A percentile compares a stretch with the other conserved stretches of the same genome.
Conservation (phyloP, 192 early-diverging fungal genomes). For the Backusella macrospora region DNA sequence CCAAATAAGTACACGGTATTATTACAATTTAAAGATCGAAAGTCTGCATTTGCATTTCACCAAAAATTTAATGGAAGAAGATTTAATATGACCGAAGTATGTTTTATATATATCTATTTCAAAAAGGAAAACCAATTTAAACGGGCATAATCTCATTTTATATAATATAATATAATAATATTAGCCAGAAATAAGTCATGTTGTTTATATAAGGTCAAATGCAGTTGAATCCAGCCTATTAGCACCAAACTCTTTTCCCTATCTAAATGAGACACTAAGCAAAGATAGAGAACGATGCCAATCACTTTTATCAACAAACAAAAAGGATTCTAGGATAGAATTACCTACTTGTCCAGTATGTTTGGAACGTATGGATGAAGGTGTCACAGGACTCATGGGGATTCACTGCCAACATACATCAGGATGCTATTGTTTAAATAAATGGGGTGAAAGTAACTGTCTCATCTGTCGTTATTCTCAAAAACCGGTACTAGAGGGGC, state of each 20-base stretch:
- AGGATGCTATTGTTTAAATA: constrained; percentile 88
- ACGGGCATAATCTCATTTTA: not conserved
- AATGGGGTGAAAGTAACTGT: constrained; percentile 91
- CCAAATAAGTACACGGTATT: constrained; percentile 91
- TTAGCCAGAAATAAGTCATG: constrained; percentile 76
- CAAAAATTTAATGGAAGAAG: constrained; percentile 79
- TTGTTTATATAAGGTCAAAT: constrained; percentile 79
- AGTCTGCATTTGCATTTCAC: constrained; percentile 70
- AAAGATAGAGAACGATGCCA: constrained; percentile 14
- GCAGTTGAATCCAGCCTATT: constrained; percentile 63
- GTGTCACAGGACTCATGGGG: constrained; percentile 86
- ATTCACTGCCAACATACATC: constrained; percentile 96
- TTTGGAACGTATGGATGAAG: constrained; percentile 91
- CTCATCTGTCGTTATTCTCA: constrained; percentile 90
- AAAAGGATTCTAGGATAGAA: constrained; percentile 49
- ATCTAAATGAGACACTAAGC: constrained; percentile 52
- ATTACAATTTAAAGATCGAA: constrained; percentile 70
- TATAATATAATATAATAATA: not conserved
- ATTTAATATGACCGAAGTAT: constrained; percentile 83
- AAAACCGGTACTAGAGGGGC: constrained; percentile 39
- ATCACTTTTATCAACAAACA: not conserved
- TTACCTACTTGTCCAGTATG: constrained; percentile 96
- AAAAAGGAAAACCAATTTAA: not conserved
- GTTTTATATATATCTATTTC: not conserved
- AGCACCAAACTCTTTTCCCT: constrained; percentile 63